These are phyloP conservation scores for Debaryomyces nepalensis DNA, from an alignment of 1,139 yeast genomes.

Conservation along the genomic window DNA sequence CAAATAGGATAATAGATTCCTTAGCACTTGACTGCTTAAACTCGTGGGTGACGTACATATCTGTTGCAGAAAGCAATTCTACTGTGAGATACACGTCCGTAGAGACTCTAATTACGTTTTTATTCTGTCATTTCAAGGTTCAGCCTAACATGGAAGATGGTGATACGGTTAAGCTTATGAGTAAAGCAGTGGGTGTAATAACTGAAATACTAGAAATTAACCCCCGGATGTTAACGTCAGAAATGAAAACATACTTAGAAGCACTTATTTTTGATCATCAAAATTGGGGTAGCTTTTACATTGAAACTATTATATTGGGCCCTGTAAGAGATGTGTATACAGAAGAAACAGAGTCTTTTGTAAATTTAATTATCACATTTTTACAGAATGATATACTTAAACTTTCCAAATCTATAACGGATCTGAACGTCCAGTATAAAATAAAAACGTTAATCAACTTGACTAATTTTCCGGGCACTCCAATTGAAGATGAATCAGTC, in stretches of 20 bases:
- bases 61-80: conserved; percentile 41
- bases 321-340: conserved; percentile 37
- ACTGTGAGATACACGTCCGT: conserved; percentile 35
- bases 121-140: conserved; percentile 27
- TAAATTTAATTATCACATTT: conserved; percentile 56
- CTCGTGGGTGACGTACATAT: conserved; percentile 40
- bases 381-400: conserved; percentile 56
- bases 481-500: conserved; percentile 68
- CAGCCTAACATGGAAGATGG: conserved; percentile 7
- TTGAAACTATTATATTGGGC: conserved; percentile 28
- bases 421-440: conserved; percentile 42
- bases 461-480: conserved; percentile 62
- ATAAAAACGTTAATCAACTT: conserved; percentile 57
- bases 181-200: conserved; percentile 39
- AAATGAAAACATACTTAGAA: conserved; percentile 26
- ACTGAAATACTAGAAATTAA: conserved; percentile 54
- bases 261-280: conserved; percentile 40
- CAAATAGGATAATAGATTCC: conserved; percentile 19
- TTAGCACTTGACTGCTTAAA: conserved; percentile 36
- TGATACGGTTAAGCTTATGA: conserved; percentile 18
- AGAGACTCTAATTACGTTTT: conserved; percentile 22
- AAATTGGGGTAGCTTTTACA: conserved; percentile 44
- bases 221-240: conserved; percentile 41
- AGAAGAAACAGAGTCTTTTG: conserved; percentile 51
- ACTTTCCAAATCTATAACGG: conserved; percentile 50